Conservation (phyloP, 1,139 yeast species). For the Taphrina confusa region DNA sequence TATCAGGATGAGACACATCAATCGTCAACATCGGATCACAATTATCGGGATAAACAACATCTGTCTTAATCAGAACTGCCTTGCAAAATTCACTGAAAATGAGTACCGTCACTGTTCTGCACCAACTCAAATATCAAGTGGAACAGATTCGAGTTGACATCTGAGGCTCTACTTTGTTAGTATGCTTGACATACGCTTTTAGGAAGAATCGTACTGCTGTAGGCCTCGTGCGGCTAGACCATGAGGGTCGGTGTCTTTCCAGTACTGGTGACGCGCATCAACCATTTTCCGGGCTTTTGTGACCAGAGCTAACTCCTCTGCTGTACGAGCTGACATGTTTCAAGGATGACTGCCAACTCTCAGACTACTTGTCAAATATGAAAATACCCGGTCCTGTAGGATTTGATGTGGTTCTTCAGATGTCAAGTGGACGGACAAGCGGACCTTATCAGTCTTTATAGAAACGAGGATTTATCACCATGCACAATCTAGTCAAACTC, state of each 20-base stretch:
- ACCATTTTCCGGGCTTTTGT: not conserved
- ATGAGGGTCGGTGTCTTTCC: not conserved
- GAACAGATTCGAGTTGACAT: not conserved
- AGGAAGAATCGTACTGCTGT: not conserved
- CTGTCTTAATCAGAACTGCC: not conserved
- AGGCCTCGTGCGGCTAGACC: constrained; percentile 5
- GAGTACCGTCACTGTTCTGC: not conserved
- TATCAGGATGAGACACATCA: not conserved
- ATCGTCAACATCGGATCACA: not conserved
- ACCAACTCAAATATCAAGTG: constrained; percentile 1
- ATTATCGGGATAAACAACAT: not conserved
- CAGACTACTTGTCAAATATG: too few species aligned
- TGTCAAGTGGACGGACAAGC: too few species aligned
- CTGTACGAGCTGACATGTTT: not conserved
- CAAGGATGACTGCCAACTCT: too few species aligned
- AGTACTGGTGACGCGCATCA: not conserved
- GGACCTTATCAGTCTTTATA: too few species aligned
- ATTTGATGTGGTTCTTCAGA: too few species aligned
- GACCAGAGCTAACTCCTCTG: not conserved
- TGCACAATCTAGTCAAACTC: too few species aligned
- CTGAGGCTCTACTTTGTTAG: not conserved
- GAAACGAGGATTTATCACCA: too few species aligned
- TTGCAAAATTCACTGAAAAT: not conserved
- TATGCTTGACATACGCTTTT: not conserved
- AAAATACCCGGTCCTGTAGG: too few species aligned